phyloP scores from a whole-genome alignment of 176 grass and related monocot species.

The Oryza meridionalis region DNA sequence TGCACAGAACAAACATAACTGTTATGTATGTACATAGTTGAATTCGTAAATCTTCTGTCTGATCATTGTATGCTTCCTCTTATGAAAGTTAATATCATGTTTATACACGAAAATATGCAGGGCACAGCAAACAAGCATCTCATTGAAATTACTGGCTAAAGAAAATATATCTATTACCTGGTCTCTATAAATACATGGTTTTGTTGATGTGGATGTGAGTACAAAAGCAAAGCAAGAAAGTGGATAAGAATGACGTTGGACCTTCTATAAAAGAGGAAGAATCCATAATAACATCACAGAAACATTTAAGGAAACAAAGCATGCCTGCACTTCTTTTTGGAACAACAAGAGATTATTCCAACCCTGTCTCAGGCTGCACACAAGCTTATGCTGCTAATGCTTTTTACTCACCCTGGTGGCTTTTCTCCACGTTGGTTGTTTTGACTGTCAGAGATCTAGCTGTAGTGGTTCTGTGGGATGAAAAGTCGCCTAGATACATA shows the following conservation, averaged over 20 bases:
- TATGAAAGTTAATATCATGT: neutral
- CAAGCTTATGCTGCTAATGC: neutral
- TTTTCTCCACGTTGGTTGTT: neutral
- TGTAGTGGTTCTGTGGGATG: neutral
- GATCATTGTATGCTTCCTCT: conserved; percentile 7
- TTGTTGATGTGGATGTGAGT: neutral
- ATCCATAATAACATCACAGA: neutral
- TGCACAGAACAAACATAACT: conserved; percentile 43
- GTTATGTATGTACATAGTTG: neutral
- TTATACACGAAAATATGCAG: neutral
- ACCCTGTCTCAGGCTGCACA: neutral
- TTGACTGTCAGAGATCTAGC: neutral
- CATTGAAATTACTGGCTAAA: neutral
- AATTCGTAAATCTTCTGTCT: conserved; percentile 16
- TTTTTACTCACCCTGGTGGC: neutral
- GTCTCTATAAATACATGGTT: neutral
- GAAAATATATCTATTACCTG: neutral
- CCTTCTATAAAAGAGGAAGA: neutral
- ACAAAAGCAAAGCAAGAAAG: neutral
- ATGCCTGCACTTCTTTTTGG: neutral
- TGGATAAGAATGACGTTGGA: neutral
- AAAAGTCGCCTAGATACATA: neutral
- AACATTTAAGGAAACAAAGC: neutral
- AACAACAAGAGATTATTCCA: neutral
- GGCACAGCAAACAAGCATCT: neutral